Percentiles rank a stretch among this genome's conserved stretches.
Conservation (phyloP, 2,329 filamentous ascomycete genomes). For the Pezicula radicicola region DNA sequence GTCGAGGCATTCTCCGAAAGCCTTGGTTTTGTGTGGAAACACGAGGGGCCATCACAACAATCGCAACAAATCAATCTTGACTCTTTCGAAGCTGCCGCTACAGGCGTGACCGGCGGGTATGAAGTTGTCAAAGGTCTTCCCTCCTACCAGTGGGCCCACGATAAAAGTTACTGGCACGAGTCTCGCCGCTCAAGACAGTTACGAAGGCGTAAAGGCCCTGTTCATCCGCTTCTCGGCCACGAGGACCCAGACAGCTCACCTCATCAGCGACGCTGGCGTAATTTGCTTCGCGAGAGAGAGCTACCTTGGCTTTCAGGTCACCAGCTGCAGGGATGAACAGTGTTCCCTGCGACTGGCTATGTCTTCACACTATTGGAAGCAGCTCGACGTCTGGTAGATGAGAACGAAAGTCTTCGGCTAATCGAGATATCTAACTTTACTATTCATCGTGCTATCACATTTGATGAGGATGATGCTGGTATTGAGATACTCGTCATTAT, state of each 20-base stretch:
- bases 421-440: not conserved
- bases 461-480: too few species aligned
- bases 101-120: too few species aligned
- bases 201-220: not conserved
- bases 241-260: not conserved
- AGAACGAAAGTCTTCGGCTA: not conserved
- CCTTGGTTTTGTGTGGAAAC: not conserved
- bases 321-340: conserved; percentile 28
- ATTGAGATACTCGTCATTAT: too few species aligned
- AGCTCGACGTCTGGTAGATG: conserved; percentile 13
- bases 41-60: not conserved
- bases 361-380: conserved; percentile 45
- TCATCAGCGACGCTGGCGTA: conserved; percentile 9
- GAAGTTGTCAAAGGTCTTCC: too few species aligned
- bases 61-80: not conserved
- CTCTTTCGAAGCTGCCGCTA: too few species aligned
- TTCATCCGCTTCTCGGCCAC: conserved; percentile 12
- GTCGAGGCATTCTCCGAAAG: not conserved
- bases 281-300: conserved; percentile 3
- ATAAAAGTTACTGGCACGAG: too few species aligned
- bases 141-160: too few species aligned
- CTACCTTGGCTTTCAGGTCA: conserved; percentile 42
- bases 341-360: conserved; percentile 45
- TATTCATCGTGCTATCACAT: not conserved
- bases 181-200: not conserved